Conservation (phyloP, 768 basidiomycete species). For the Saitozyma podzolica region DNA sequence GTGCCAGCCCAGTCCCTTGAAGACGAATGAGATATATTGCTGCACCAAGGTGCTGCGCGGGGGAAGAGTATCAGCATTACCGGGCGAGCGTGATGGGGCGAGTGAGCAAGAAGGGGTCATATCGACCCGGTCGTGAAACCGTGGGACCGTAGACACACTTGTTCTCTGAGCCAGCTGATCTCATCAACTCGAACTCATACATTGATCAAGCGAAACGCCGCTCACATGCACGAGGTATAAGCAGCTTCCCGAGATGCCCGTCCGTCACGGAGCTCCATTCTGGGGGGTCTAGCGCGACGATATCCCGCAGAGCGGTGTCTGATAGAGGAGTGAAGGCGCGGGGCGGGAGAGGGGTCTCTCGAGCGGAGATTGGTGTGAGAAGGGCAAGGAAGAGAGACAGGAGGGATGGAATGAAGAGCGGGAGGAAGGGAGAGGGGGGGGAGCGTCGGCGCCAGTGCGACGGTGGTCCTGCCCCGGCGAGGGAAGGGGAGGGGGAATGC, state of each 20-base stretch:
- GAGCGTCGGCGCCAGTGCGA: neutral
- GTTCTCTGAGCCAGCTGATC: conserved; percentile 49
- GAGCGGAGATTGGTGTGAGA: too few relatives aligned
- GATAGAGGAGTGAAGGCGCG: conserved; percentile 11
- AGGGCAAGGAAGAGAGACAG: conserved; percentile 4
- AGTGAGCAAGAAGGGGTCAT: neutral
- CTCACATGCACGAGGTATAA: conserved; percentile 81
- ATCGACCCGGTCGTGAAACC: neutral
- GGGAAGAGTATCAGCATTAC: conserved; percentile 57
- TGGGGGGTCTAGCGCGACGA: conserved; percentile 28
- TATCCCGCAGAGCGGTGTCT: conserved; percentile 8
- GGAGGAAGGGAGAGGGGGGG: neutral
- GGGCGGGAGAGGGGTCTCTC: too few relatives aligned
- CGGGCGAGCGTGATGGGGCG: neutral
- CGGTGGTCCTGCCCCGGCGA: too few relatives aligned
- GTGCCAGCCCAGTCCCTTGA: conserved; percentile 78
- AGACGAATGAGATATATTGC: conserved; percentile 71
- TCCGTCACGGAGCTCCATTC: conserved; percentile 38
- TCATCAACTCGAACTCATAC: conserved; percentile 7
- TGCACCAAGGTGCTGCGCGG: conserved; percentile 77
- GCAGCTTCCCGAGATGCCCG: conserved; percentile 71
- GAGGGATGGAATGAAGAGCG: conserved; percentile 12
- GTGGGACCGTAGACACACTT: conserved; percentile 35
- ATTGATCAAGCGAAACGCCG: conserved; percentile 27
- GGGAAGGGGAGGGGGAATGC: too few relatives aligned